Conservation (phyloP, 2,329 filamentous ascomycete genomes). For the Colletotrichum chrysophilum region DNA sequence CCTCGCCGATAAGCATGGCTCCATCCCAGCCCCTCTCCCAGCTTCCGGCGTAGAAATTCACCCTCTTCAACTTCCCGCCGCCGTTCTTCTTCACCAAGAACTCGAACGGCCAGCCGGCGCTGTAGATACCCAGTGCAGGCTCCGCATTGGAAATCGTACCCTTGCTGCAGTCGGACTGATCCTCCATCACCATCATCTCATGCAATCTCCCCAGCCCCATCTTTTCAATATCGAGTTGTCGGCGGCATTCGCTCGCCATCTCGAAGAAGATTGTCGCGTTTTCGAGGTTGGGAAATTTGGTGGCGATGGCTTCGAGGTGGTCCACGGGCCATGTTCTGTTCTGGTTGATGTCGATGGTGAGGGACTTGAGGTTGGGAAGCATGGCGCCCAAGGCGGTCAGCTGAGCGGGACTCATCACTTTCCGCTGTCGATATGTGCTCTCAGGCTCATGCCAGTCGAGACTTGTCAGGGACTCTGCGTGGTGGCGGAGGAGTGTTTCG, state of each 20-base stretch:
- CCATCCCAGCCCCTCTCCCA: background rate
- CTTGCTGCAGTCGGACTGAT: background rate
- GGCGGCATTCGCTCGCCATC: background rate
- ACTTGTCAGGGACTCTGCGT: background rate
- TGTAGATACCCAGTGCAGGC: background rate
- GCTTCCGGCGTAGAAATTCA: background rate
- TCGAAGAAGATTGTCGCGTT: slow-evolving; percentile 6
- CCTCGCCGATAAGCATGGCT: background rate
- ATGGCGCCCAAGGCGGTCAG: background rate
- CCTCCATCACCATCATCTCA: background rate
- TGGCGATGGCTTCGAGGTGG: background rate
- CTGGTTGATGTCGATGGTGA: slow-evolving; percentile 13
- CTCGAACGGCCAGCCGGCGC: background rate
- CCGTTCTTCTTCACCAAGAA: background rate
- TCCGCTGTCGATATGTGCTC: background rate
- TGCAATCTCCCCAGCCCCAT: background rate
- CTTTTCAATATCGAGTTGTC: background rate
- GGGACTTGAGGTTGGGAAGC: background rate
- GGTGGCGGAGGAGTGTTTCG: background rate
- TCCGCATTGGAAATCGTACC: background rate
- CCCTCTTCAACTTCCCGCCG: background rate
- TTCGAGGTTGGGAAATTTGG: background rate
- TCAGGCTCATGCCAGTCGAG: slow-evolving; percentile 10
- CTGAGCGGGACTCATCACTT: background rate
- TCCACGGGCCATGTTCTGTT: background rate